Evolutionary conservation across 768 basidiomycete genomes (phyloP).

Genomic region (Suillus alpinus): DNA sequence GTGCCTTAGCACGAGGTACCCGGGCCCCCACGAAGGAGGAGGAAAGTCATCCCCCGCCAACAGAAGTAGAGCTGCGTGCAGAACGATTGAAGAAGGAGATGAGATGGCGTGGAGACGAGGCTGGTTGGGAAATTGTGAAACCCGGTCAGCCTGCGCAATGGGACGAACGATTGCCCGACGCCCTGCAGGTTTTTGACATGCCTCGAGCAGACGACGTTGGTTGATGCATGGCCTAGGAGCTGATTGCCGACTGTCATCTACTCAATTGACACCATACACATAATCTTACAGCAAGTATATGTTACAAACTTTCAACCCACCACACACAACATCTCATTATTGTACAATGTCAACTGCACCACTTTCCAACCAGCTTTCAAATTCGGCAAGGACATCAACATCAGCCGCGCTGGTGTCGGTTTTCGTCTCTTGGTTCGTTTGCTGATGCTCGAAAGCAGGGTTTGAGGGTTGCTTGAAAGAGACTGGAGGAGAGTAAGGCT

Average conservation of each 20-base stretch:
- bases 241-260: not conserved
- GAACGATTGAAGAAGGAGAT: slow-evolving; percentile 89
- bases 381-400: slow-evolving; percentile 58
- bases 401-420: slow-evolving; percentile 10
- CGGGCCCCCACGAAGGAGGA: slow-evolving; percentile 90
- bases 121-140: slow-evolving; percentile 76
- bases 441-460: not conserved
- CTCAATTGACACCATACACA: not conserved
- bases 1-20: slow-evolving; percentile 69
- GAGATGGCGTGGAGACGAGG: slow-evolving; percentile 76
- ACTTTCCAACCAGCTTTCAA: slow-evolving; percentile 69
- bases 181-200: slow-evolving; percentile 59
- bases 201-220: slow-evolving; percentile 21
- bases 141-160: slow-evolving; percentile 64
- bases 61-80: slow-evolving; percentile 83
- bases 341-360: slow-evolving; percentile 51
- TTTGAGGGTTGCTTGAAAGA: not conserved
- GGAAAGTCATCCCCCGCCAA: slow-evolving; percentile 69
- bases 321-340: not conserved
- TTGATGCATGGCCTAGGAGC: not conserved
- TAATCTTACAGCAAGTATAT: slow-evolving; percentile 2
- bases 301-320: not conserved
- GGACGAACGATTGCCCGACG: slow-evolving; percentile 69
- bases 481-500: not conserved
- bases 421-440: not conserved